Evolutionary conservation across 176 grass and related monocot genomes (phyloP).

Genomic region (Triticum aestivum): IWGSC_CS_RefSeq_v2.1 NC_057801.1:175426820-175427319

Average conservation of each 20-base stretch:
- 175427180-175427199: neutral
- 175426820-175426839: neutral
- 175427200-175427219: neutral
- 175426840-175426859: neutral
- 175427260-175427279: neutral
- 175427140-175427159: neutral
- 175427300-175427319: neutral
- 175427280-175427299: neutral
- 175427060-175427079: neutral
- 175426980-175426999: neutral
- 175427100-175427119: neutral
- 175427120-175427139: neutral
- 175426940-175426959: neutral
- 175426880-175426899: neutral
- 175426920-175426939: neutral
- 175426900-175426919: neutral
- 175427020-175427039: neutral
- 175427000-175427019: neutral
- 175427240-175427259: neutral
- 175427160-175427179: neutral
- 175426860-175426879: neutral
- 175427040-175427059: neutral
- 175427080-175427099: neutral
- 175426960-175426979: neutral
- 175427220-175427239: neutral